Evolutionary conservation across 1,284 basidiomycete genomes (phyloP).

Genomic region (Trichosporon sp.): DNA sequence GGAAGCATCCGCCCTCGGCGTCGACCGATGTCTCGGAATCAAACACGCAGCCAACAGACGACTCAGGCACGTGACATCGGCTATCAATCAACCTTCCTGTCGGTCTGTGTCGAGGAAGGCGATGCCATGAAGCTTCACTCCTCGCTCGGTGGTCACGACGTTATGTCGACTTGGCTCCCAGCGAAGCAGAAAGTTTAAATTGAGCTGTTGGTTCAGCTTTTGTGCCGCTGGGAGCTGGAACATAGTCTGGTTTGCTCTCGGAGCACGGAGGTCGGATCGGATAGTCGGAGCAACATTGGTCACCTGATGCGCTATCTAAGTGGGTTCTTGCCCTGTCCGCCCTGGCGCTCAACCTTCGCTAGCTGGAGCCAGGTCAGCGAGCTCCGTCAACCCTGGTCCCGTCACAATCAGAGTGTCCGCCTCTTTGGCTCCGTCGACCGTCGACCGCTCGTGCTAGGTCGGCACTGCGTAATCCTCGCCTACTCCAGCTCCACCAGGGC

Average conservation of each 20-base stretch:
- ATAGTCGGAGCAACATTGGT: background rate
- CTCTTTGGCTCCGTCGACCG: background rate
- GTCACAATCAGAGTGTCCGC: background rate
- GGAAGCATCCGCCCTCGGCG: background rate
- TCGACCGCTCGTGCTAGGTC: background rate
- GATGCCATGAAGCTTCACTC: background rate
- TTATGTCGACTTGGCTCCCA: background rate
- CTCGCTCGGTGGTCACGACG: background rate
- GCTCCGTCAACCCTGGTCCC: background rate
- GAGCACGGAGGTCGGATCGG: background rate
- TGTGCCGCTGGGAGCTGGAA: background rate
- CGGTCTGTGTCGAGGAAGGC: background rate
- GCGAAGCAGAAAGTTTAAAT: background rate
- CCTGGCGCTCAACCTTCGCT: background rate
- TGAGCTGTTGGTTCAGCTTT: background rate
- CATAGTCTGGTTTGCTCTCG: background rate
- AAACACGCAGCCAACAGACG: background rate
- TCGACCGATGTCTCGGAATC: slow-evolving; percentile 1
- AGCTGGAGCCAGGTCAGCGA: no score
- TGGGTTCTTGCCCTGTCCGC: background rate
- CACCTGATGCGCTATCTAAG: slow-evolving; percentile 5
- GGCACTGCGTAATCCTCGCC: background rate
- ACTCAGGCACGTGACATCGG: background rate
- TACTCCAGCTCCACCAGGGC: background rate
- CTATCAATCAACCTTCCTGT: background rate